Conservation (phyloP, 352 stramenopile genomes). For the Globisporangium viniferum region DNA sequence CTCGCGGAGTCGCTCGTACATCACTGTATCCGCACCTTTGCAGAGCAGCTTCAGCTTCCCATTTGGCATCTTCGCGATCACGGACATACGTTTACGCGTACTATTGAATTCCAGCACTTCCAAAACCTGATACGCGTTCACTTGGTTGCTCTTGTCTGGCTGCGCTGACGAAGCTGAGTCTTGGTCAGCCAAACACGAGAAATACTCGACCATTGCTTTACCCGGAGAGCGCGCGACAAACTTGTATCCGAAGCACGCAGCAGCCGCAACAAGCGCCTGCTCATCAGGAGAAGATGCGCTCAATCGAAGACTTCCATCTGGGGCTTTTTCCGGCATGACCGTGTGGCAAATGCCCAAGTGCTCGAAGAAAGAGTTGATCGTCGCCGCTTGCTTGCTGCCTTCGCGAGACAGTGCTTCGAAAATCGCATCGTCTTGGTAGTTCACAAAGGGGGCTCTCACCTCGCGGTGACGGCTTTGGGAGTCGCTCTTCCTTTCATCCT, state of each 20-base stretch:
- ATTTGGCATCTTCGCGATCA: constrained; percentile 67
- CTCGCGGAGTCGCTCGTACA: constrained; percentile 74
- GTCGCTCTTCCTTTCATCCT: constrained; percentile 29
- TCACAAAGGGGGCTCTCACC: constrained; percentile 77
- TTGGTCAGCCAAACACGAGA: constrained; percentile 36
- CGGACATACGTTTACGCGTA: constrained; percentile 95
- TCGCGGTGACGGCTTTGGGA: constrained; percentile 38
- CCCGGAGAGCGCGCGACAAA: constrained; percentile 69
- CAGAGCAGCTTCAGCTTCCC: constrained; percentile 75
- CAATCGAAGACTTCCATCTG: constrained; percentile 80
- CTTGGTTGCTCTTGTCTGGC: constrained; percentile 26
- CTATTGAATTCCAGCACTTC: constrained; percentile 95
- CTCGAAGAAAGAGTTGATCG: constrained; percentile 80
- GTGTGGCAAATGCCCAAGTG: constrained; percentile 93
- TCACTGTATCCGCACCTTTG: constrained; percentile 88
- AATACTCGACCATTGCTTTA: constrained; percentile 74
- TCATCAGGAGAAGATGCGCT: constrained; percentile 92
- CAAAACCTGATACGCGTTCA: constrained; percentile 80
- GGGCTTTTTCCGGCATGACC: constrained; percentile 95
- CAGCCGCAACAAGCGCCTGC: constrained; percentile 83
- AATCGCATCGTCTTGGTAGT: constrained; percentile 82
- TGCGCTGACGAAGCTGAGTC: constrained; percentile 29
- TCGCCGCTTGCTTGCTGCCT: constrained; percentile 36
- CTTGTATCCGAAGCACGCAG: constrained; percentile 80
- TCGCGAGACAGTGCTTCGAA: constrained; percentile 55